Base-by-base conservation (phyloP, 2,329 filamentous ascomycete genomes). In the Nemania diffusa region DNA sequence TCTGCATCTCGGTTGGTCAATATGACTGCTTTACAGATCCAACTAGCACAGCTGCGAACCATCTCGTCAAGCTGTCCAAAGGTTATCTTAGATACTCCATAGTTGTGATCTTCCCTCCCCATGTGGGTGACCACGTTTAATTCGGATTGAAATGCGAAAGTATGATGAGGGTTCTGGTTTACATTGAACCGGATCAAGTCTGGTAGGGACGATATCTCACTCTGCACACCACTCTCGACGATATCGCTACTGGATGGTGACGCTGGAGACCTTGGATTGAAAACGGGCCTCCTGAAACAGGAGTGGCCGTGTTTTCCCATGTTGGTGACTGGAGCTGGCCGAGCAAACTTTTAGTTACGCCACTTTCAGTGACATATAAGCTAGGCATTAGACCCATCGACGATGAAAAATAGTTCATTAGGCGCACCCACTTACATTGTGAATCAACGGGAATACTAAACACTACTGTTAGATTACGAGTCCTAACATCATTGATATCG, bases 131-230 rank as follows among this genome's bases (percentile, higher is more conserved):
- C 20, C 5, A 4, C 24, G 9, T 50, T 27, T 5, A 57, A 34
- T 51, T 69, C 66, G 15, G 70, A 55, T 48, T 73, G 71, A 15
- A 72, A 62, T 27, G 65, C 68, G 44, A 73, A 73, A 9, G 66
- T 52, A 27, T 67, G 62, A 34, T 71, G 46, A 5, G 64, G 68
- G 52, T 73, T 73, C 5, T 69, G n/a, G 24, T 26, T 22, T 2
- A 69, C 67, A 50, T 73, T 73, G 55, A 68, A 72, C 6, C 34
- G 68, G 15, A 73, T 69, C n/a, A 73, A 62, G 24, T 73, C 65
- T 15, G 70, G 64, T 11, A 73, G 61, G 11, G 67, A 71, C 13
- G 69, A 62, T 51, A 73, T 73, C 17, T 40, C 48, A 7, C 26
- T 59, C 24, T 48, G 57, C 40, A 71, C 72, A n/a, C 24, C 48